Conservation (phyloP, 352 stramenopile genomes). For the Globisporangium acanthophoron region DNA sequence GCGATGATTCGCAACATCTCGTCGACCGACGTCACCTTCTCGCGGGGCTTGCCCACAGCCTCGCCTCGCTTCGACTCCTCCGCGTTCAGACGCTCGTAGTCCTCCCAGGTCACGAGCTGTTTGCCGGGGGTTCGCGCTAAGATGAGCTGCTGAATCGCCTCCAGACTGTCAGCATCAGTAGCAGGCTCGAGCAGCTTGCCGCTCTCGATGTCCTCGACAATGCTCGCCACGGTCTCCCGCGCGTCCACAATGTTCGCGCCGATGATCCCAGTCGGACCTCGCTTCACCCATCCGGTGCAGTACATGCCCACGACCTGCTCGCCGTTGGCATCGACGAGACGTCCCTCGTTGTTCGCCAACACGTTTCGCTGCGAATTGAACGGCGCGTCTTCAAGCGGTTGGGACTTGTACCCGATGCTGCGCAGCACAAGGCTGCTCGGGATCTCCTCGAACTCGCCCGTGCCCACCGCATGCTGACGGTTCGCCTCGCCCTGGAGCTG, state of each 20-base stretch:
- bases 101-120: conserved; percentile 63
- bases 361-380: conserved; percentile 80
- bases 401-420: conserved; percentile 91
- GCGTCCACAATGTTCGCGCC: conserved; percentile 98
- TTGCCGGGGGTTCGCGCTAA: conserved; percentile 42
- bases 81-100: conserved; percentile 52
- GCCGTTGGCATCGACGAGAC: conserved; percentile 36
- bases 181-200: conserved; percentile 33
- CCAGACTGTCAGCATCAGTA: conserved; percentile 17
- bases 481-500: conserved; percentile 80
- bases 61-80: conserved; percentile 62
- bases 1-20: conserved; percentile 58
- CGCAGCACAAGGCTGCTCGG: conserved; percentile 69
- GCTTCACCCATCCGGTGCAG: conserved; percentile 96
- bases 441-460: conserved; percentile 84
- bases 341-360: conserved; percentile 54
- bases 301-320: conserved; percentile 86
- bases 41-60: conserved; percentile 56
- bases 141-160: conserved; percentile 43
- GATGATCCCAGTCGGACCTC: conserved; percentile 97
- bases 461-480: conserved; percentile 79
- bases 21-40: conserved; percentile 76
- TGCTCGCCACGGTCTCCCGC: conserved; percentile 92
- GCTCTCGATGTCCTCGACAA: conserved; percentile 86
- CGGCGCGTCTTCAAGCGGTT: conserved; percentile 59